Conservation (phyloP, 179 eudicot species). For the Beta corolliflora region DNA sequence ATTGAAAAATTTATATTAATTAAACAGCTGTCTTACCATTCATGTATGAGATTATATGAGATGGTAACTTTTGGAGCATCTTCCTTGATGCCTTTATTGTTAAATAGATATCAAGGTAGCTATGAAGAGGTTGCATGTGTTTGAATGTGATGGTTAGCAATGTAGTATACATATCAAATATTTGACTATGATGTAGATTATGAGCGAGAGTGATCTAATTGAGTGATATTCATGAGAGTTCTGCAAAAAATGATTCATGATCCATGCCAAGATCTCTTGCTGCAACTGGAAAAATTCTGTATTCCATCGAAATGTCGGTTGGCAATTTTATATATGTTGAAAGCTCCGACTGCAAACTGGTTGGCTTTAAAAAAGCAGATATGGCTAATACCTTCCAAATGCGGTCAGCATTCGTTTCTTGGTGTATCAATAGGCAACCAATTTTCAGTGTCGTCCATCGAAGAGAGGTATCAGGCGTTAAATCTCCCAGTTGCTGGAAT, state of each 20-base stretch:
- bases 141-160: conserved; percentile 16
- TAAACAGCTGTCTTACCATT: too few species aligned
- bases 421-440: conserved; percentile 91
- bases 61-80: conserved; percentile 13
- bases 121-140: conserved; percentile 21
- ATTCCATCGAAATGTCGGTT: conserved; percentile 59
- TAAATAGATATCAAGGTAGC: conserved; percentile 7
- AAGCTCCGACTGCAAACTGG: conserved; percentile 91
- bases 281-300: conserved; percentile 59
- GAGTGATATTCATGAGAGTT: conserved; percentile 41
- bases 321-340: conserved; percentile 73
- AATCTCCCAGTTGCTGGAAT: conserved; percentile 88
- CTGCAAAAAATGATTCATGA: conserved; percentile 39
- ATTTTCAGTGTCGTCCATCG: conserved; percentile 72
- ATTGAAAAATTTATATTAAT: too few species aligned
- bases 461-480: conserved; percentile 94
- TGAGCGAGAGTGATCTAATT: conserved; percentile 35
- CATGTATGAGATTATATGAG: neutral
- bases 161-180: conserved; percentile 25
- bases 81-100: neutral
- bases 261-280: conserved; percentile 51
- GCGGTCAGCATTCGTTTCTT: conserved; percentile 92
- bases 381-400: conserved; percentile 73
- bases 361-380: conserved; percentile 99
- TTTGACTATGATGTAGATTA: conserved; percentile 27